Evolutionary conservation across 1,284 basidiomycete species (phyloP), one percentile per base, ranked within the genome.

Genomic region (Phlebopus sp.): DNA sequence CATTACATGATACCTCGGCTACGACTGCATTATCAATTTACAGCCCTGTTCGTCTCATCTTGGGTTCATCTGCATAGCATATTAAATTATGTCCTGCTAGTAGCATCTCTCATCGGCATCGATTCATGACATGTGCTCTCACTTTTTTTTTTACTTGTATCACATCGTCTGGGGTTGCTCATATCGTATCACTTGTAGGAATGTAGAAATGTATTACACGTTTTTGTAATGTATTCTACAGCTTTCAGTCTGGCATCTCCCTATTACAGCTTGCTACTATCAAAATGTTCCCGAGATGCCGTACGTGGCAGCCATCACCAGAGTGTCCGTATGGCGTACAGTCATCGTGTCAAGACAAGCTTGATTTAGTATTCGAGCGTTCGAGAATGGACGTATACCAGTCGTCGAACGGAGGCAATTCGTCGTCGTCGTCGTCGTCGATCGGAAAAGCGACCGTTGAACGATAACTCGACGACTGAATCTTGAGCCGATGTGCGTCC

Each of bases 361-460:
- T 8, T 8, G 27, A 29, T 29, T 21, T 14, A 13, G 10, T 18
- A 23, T 53, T 37, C 25, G 47, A 49, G 14, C 63, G 60, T 13
- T 49, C 25, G 29, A 56, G 52, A 37, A 63, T 55, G 32, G 48
- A 55, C 30, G 55, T 54, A 51, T 70, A 74, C 70, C 71, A 74
- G 38, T 68, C 69, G 51, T 74, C 72, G 21, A 72, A 63, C 23
- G 68, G 62, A 44, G 71, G 70, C 19, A 71, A 63, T n/a, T 63
- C 69, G 19, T 68, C 69, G 30, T 71, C 70, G 21, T 67, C 65
- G 27, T 62, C 49, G 17, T 8, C 25, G 31, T 9, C 30, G 18
- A 11, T 10, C 25, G 4, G 17, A 30, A 36, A 29, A 18, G 17
- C 41, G 30, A 15, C 23, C 9, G 27, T 44, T 30, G 21, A 23